Conservation (phyloP, 768 basidiomycete genomes). For the Psilocybe azurescens region DNA sequence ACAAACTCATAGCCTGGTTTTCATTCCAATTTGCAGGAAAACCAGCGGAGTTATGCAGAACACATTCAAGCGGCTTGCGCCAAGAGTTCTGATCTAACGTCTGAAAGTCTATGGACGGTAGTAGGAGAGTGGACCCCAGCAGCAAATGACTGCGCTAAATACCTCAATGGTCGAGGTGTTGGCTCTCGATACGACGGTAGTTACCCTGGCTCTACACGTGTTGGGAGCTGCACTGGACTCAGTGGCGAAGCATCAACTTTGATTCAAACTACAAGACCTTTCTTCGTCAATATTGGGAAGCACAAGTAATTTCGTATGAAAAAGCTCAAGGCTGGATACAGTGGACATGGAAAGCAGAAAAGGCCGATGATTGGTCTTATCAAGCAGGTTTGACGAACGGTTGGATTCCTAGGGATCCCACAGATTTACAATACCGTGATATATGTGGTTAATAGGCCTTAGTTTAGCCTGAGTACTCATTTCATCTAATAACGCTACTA, state of each 20-base stretch:
- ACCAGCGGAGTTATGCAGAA: conserved; percentile 48
- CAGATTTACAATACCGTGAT: conserved; percentile 55
- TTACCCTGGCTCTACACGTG: conserved; percentile 61
- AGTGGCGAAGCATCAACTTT: conserved; percentile 77
- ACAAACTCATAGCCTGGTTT: not conserved
- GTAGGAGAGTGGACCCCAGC: conserved; percentile 92
- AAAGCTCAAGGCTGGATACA: conserved; percentile 70
- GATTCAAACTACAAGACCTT: conserved; percentile 81
- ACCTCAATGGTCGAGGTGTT: conserved; percentile 82
- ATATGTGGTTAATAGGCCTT: conserved; percentile 53
- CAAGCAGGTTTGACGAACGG: conserved; percentile 78
- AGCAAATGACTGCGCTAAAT: conserved; percentile 77
- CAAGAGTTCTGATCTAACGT: conserved; percentile 46
- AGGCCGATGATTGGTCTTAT: conserved; percentile 91
- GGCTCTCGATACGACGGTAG: conserved; percentile 73
- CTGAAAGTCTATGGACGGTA: conserved; percentile 75
- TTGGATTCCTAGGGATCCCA: conserved; percentile 78
- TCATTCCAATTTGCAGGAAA: conserved; percentile 38
- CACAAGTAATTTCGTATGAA: conserved; percentile 79
- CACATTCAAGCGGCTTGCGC: conserved; percentile 70
- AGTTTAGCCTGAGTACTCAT: too few species aligned
- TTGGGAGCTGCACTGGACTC: conserved; percentile 76
- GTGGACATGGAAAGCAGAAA: conserved; percentile 88
- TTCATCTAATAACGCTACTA: too few species aligned
- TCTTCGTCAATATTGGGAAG: conserved; percentile 84